Evolutionary conservation across 495 filamentous ascomycete species (phyloP), one percentile per base, ranked within the genome.

Genomic region (Aspergillus sclerotioniger): DNA sequence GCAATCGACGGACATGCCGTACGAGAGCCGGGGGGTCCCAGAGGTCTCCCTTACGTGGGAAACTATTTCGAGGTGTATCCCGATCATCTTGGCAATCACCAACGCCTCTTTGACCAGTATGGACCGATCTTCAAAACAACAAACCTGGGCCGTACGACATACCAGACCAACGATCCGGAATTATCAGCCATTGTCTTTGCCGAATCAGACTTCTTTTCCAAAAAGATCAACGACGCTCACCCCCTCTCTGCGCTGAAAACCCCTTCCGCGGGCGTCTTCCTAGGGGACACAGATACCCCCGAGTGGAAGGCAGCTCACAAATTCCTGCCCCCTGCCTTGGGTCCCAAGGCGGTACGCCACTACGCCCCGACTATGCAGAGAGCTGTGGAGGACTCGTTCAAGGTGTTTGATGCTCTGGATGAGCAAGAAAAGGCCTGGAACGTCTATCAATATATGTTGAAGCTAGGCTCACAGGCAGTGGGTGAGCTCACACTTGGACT

Each of bases 391-490:
- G 63, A 73, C 19, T 35, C 73, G 10, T 83, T 81, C 57, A 64
- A 57, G 8, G 77, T 84, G 1, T 83, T 85, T 33, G 83, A 85
- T 57, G 71, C 75, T 48, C 63, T 85, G 9, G 79, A 82, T 58
- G 55, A 72, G 29, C 62, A 69, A 15, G 76, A 62, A 0, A 72
- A 80, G 54, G 73, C 82, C 0, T 84, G 72, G 71, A 85, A 85
- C 62, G 81, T 80, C 8, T 86, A 85, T 54, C 78, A 76, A 37
- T 84, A 80, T 50, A 85, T 84, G 80, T 60, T 85, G 15, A 85
- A 86, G 67, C 71, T 86, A 0, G 81, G 69, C 4, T 76, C 80
- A 0, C 80, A 82, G 46, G 71, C 76, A 2, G 76, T 85, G 15
- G 76, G 79, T 15, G 81, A 81, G 62, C 58, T 86, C 5, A 72